Evolutionary conservation across 2,329 filamentous ascomycete species (phyloP), one percentile per base, ranked within the genome.

Genomic region (Phaeosphaeriaceae sp.): DNA sequence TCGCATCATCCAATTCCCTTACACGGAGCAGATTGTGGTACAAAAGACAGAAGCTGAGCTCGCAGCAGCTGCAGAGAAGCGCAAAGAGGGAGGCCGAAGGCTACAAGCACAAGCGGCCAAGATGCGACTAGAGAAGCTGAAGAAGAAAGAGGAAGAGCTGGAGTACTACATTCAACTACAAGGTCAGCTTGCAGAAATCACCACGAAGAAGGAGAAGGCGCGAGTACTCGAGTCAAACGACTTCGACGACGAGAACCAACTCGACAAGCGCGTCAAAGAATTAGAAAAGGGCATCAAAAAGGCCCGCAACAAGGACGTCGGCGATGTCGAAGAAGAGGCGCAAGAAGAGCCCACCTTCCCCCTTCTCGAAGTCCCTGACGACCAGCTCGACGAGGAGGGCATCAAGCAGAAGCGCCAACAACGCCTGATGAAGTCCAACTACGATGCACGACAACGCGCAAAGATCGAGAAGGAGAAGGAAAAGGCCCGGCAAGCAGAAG

Each of bases 1-100:
- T 70, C 85, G 90, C 63, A 88, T 97, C 46, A 87, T 99, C 4
- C 95, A 99, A 74, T 96, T 96, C 67, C 95, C 95, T 0, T 99
- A 88, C 73, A 96, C 92, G 0, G 95, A 99, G 77, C 93, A 97
- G 65, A 83, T 98, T 2, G 83, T 97, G 1, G 80, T 93, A 0
- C 91, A 97, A 74, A 99, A 99, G 81, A 95, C 90, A 1, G 92
- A 96, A 72, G 95, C 98, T 75, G 95, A 99, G 76, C 85, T 99
- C 17, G 92, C 91, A 2, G 86, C 88, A 42, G 92, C 96, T 63
- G 93, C 94, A 11, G 95, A 99, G 81, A 90, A 94, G 75, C 92
- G 96, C 73, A 96, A 96, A 76, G 95, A 99, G 78, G 95, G 92
- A 67, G 95, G 95, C 0, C 85, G 95, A 63, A 85, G 96, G 47